These are phyloP conservation scores for Xerocomus potaroensis DNA, from an alignment of 768 basidiomycete species.

Conservation along the genomic window DNA sequence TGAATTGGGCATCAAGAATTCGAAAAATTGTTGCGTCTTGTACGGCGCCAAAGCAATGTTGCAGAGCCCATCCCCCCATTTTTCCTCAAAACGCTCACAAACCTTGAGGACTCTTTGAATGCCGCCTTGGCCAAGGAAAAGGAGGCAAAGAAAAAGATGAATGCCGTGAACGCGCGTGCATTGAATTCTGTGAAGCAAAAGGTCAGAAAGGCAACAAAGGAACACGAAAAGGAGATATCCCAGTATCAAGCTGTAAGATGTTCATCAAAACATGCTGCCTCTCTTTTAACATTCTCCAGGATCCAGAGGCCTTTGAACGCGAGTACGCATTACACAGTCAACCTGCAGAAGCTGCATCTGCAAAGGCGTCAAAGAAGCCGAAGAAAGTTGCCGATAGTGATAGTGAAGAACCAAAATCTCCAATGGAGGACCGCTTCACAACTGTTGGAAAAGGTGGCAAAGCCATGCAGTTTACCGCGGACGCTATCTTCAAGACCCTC, in stretches of 20 bases:
- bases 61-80: constrained; percentile 86
- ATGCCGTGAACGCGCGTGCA: constrained; percentile 87
- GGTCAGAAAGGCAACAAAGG: constrained; percentile 86
- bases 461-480: constrained; percentile 73
- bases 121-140: constrained; percentile 79
- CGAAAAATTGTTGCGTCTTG: constrained; percentile 90
- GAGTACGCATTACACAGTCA: constrained; percentile 58
- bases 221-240: constrained; percentile 78
- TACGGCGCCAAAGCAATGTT: constrained; percentile 80
- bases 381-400: constrained; percentile 32
- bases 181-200: constrained; percentile 98
- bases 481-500: constrained; percentile 88
- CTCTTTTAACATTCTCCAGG: constrained; percentile 41
- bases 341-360: constrained; percentile 39
- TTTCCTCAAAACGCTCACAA: constrained; percentile 69
- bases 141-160: constrained; percentile 93
- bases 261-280: background rate
- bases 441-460: constrained; percentile 92
- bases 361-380: constrained; percentile 35
- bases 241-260: constrained; percentile 69
- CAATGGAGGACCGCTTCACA: constrained; percentile 65
- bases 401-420: constrained; percentile 40
- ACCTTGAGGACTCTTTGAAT: constrained; percentile 74
- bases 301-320: constrained; percentile 82
- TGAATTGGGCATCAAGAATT: constrained; percentile 60